phyloP scores from a whole-genome alignment of 768 basidiomycete genomes.

The Mycena amicta region DNA sequence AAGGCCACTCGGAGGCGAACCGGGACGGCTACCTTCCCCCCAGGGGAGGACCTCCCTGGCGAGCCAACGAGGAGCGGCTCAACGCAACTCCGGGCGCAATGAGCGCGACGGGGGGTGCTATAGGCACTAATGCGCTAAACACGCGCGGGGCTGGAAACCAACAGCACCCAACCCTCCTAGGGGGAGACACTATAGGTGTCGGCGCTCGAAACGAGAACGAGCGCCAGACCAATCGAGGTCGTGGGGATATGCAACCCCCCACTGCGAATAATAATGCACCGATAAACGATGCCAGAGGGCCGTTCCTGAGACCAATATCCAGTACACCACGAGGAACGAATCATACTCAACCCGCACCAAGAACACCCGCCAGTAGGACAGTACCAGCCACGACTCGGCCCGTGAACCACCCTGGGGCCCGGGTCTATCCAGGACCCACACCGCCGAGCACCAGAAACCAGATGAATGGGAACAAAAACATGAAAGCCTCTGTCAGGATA shows the following conservation, averaged over 20 bases:
- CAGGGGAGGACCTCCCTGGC: neutral
- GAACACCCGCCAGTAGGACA: no score
- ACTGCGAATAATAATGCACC: no score
- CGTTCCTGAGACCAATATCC: no score
- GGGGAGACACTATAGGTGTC: neutral
- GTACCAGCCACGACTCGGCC: no score
- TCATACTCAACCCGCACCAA: no score
- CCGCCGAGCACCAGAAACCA: neutral
- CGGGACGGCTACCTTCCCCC: neutral
- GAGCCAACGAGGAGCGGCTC: neutral
- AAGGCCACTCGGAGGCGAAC: neutral
- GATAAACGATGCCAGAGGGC: no score
- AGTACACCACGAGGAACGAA: no score
- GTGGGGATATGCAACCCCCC: no score
- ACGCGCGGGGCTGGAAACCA: neutral
- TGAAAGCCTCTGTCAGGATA: constrained; percentile 3
- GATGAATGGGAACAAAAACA: neutral
- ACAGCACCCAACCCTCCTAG: neutral
- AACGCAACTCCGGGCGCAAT: neutral
- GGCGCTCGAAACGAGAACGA: neutral
- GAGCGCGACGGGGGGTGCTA: neutral
- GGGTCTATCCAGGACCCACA: no score
- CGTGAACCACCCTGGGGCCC: no score
- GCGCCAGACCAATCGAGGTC: neutral
- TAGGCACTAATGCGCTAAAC: neutral